Evolutionary conservation across 495 filamentous ascomycete genomes (phyloP).

Genomic region (Podospora fimiseda): DNA sequence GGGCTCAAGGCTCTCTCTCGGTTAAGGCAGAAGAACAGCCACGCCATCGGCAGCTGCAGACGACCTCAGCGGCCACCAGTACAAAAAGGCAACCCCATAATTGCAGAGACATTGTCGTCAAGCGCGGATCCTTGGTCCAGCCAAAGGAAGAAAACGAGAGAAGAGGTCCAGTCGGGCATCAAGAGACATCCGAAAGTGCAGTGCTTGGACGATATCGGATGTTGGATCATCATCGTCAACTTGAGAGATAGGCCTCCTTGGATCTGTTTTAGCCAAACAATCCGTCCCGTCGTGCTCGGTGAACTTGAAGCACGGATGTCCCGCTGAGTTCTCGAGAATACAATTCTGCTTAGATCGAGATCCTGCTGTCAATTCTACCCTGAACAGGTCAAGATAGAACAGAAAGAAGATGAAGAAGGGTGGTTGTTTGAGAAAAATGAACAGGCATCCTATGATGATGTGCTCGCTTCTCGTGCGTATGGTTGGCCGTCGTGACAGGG

Average conservation of each 20-base stretch:
- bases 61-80: neutral
- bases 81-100: slow-evolving; percentile 11
- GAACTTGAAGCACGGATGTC: too few species aligned
- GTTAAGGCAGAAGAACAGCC: slow-evolving; percentile 11
- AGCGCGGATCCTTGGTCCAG: slow-evolving; percentile 7
- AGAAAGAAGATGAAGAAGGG: too few species aligned
- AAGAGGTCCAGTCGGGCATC: slow-evolving; percentile 16
- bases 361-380: too few species aligned
- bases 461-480: slow-evolving; percentile 12
- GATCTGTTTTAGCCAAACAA: neutral
- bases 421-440: too few species aligned
- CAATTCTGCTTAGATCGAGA: too few species aligned
- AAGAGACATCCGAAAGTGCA: slow-evolving; percentile 11
- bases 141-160: neutral
- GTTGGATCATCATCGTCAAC: neutral
- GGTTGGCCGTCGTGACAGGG: slow-evolving; percentile 4
- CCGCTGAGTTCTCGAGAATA: too few species aligned
- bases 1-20: slow-evolving; percentile 1
- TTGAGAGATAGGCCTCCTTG: neutral
- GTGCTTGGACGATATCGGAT: slow-evolving; percentile 9
- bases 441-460: slow-evolving; percentile 13
- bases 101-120: slow-evolving; percentile 1
- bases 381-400: too few species aligned
- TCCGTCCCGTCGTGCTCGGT: too few species aligned
- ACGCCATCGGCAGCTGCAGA: slow-evolving; percentile 13